Percentiles rank a stretch among this genome's conserved stretches.
Conservation (phyloP, 2,329 filamentous ascomycete genomes). For the Xylariaceae sp. region DNA sequence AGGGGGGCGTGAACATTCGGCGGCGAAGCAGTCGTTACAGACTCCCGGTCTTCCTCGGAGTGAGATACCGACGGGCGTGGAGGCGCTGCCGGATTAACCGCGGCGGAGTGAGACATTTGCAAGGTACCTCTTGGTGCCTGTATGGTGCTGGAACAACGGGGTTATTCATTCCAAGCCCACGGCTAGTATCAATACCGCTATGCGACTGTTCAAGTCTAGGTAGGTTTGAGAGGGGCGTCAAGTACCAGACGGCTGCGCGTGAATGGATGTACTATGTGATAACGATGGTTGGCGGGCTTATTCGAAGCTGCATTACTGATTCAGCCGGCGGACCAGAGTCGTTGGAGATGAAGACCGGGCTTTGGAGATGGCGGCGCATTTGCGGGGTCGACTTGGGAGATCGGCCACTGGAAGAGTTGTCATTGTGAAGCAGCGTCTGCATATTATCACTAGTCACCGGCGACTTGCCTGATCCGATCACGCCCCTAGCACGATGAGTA, state of each 20-base stretch:
- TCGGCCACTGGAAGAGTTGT: conserved; percentile 27
- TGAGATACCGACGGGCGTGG: conserved; percentile 11
- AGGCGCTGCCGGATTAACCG: conserved; percentile 8
- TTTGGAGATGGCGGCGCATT: conserved; percentile 22
- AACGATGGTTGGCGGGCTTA: neutral
- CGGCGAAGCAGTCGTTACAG: conserved; percentile 10
- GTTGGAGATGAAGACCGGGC: conserved; percentile 21
- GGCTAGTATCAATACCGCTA: neutral
- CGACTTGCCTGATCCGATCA: conserved; percentile 19
- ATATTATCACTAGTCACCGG: conserved; percentile 17
- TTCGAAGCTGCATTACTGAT: neutral
- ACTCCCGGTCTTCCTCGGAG: conserved; percentile 6
- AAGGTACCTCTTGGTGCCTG: neutral
- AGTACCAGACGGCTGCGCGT: conserved; percentile 19
- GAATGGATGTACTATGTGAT: conserved; percentile 20
- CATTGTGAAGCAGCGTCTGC: conserved; percentile 21
- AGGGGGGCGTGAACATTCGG: conserved; percentile 5
- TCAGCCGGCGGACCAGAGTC: conserved; percentile 6
- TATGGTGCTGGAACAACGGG: neutral
- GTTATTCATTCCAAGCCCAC: conserved; percentile 2
- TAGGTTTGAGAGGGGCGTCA: conserved; percentile 2
- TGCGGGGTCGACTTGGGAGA: conserved; percentile 24
- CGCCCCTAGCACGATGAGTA: conserved; percentile 15
- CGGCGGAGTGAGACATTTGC: conserved; percentile 16
- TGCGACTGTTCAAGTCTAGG: neutral